Evolutionary conservation across 176 grass and related monocot species (phyloP), one percentile per base, ranked within the genome.

Genomic region (Coix lacrymajobi): DNA sequence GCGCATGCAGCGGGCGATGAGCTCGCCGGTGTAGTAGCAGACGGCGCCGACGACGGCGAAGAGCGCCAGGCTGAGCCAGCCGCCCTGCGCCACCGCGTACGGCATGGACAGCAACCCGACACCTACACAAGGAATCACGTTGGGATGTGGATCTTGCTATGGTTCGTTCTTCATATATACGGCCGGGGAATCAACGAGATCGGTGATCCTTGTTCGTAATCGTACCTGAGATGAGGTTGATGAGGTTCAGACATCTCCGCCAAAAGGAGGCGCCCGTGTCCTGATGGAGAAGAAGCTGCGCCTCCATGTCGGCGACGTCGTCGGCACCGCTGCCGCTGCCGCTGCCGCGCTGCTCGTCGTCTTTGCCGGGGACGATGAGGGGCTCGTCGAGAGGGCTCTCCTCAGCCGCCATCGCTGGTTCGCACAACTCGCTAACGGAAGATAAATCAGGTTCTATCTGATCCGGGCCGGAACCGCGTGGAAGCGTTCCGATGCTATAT

Each of bases 21-120:
- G 82, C 25, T 68, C 79, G 68, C 92, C 92, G 16, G 88, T 94
- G 89, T 94, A 91, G 63, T 83, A 94, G 74, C 92, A 94, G 57
- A 94, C 13, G 33, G 78, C 51, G 56, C 85, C 92, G 41, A 91
- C 83, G 33, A 86, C 28, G 28, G 69, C 41, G 68, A 94, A 91
- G 26, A 94, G 86, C 31, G 6, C 75, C 7, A 94, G 60, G 79
- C 92, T 94, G 12, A 91, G 70, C 89, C 92, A 94, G 29, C 89
- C 89, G 61, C 88, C 92, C 69, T 87, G 79, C 7, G 92, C 79
- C 33, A 94, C 15, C n/a, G 89, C 86, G 56, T 91, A 91, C 8
- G 92, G 83, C 69, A 91, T 58, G 37, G 92, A 94, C 11, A 94
- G 43, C 62, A 94, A 44, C 29, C 92, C 88, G 8, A 94, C 57